Evolutionary conservation across 306 rosid genomes (phyloP), one percentile per base, ranked within the genome.

Genomic region (Canavalia ensiformis): DNA sequence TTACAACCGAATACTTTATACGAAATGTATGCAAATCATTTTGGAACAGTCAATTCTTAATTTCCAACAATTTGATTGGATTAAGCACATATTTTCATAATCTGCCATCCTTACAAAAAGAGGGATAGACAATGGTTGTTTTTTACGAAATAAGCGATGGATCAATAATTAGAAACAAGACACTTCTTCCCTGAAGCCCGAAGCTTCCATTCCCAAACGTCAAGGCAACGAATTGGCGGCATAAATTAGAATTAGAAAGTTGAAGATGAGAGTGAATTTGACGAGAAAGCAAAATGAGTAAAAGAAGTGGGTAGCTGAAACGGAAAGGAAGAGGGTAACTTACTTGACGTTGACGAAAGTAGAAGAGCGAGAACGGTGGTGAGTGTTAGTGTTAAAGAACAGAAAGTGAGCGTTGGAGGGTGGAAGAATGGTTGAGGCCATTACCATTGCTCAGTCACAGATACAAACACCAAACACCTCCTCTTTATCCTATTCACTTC

Each of bases 371-470:
- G 77, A 44, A 39, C 71, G 73, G 75, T 34, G 70, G 4, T 9
- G 78, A 58, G 25, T 6, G 37, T 56, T 58, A 58, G 25, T 6
- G 37, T 56, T 58, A 29, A 76, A 49, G 34, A 83, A 76, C 34
- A 74, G 10, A 72, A 63, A 37, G 50, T 44, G 75, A 71, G 46
- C 59, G 39, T 76, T 87, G 80, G 83, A 72, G 63, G 86, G 82
- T 37, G 83, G 77, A 12, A 84, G 82, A 86, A 84, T 58, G 73
- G 86, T 76, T 81, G 92, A 82, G 45, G 90, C 88, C 92, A 90
- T 92, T 76, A 72, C n/a, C 2, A 37, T 4, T 37, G 41, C 25
- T 18, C 25, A 18, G 25, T 18, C 25, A 18, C 25, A 18, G 25
- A 18, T 18, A 18, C 25, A 18, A 18, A 18, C 25, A 18, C 25